Conservation (phyloP, 2,329 filamentous ascomycete genomes). For the Cladophialophora immunda region DNA sequence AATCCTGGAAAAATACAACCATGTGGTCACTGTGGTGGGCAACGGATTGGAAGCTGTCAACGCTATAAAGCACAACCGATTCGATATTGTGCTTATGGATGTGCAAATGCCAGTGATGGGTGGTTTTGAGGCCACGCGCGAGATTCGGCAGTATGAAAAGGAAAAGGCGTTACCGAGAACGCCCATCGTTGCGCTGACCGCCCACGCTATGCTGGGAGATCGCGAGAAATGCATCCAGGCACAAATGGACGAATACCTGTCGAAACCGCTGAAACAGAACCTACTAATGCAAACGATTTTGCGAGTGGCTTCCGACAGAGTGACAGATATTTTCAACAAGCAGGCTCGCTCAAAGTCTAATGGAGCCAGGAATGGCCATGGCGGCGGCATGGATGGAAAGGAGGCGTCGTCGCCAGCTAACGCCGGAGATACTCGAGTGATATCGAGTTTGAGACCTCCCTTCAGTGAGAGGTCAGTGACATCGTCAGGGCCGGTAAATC, state of each 20-base stretch:
- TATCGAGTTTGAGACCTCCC: constrained; percentile 54
- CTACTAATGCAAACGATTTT: constrained; percentile 97
- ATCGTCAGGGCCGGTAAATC: constrained; percentile 67
- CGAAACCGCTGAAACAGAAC: constrained; percentile 95
- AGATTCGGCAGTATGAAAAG: constrained; percentile 94
- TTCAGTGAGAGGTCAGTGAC: constrained; percentile 73
- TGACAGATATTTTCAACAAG: constrained; percentile 70
- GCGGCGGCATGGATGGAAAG: constrained; percentile 5
- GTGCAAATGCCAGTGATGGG: constrained; percentile 99
- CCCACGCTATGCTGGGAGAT: constrained; percentile 98
- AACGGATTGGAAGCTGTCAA: constrained; percentile 95
- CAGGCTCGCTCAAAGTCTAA: constrained; percentile 62
- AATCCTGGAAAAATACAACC: constrained; percentile 94
- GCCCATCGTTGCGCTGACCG: constrained; percentile 95
- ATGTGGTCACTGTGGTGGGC: constrained; percentile 75
- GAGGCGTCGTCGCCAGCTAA: constrained; percentile 8
- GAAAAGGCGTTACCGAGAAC: constrained; percentile 81
- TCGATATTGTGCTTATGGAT: constrained; percentile 98
- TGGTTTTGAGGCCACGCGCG: constrained; percentile 94
- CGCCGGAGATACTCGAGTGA: neutral
- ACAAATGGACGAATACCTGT: constrained; percentile 99
- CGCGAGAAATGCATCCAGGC: constrained; percentile 97
- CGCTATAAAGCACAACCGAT: constrained; percentile 88
- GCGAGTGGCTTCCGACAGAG: constrained; percentile 94
- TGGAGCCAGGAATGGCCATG: constrained; percentile 33